Percentiles rank a stretch among this genome's conserved stretches.
phyloP scores from a whole-genome alignment of 306 rosid species.

The Corylus heterophylla region DNA sequence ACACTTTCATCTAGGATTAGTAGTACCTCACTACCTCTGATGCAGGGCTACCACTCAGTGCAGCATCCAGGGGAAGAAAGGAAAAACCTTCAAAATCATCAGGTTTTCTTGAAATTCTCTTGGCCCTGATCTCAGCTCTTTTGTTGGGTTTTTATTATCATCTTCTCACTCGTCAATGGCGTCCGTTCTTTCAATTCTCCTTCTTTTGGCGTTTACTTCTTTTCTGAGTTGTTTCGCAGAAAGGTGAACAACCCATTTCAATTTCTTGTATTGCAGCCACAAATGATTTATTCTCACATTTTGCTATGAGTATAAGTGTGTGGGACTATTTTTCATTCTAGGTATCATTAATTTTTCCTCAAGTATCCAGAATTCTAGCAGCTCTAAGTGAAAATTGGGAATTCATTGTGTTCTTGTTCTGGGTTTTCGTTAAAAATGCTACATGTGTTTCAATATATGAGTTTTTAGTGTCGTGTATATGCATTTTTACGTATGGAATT shows the following conservation, averaged over 20 bases:
- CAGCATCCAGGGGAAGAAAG: no score
- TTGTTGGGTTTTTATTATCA: background rate
- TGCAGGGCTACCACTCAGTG: background rate
- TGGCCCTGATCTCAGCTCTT: background rate
- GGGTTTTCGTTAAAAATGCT: background rate
- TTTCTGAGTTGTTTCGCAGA: constrained; percentile 32
- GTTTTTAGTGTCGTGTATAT: background rate
- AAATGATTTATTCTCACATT: background rate
- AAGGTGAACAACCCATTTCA: constrained; percentile 38
- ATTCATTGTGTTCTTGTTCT: constrained; percentile 14
- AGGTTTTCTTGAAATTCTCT: background rate
- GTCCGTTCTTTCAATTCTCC: constrained; percentile 33
- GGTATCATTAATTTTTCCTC: background rate
- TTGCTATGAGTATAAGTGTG: background rate
- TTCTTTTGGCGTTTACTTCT: constrained; percentile 32
- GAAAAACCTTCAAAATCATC: background rate
- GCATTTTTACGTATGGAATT: background rate
- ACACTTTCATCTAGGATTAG: no score
- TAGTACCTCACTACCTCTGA: no score
- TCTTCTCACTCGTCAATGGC: constrained; percentile 37
- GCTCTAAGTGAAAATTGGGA: background rate
- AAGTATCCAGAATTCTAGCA: background rate
- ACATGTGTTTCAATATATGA: background rate
- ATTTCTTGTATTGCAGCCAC: background rate
- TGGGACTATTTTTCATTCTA: background rate